These are phyloP conservation scores for Pyricularia grisea DNA, from an alignment of 2,329 filamentous ascomycete genomes.

Conservation along the genomic window DNA sequence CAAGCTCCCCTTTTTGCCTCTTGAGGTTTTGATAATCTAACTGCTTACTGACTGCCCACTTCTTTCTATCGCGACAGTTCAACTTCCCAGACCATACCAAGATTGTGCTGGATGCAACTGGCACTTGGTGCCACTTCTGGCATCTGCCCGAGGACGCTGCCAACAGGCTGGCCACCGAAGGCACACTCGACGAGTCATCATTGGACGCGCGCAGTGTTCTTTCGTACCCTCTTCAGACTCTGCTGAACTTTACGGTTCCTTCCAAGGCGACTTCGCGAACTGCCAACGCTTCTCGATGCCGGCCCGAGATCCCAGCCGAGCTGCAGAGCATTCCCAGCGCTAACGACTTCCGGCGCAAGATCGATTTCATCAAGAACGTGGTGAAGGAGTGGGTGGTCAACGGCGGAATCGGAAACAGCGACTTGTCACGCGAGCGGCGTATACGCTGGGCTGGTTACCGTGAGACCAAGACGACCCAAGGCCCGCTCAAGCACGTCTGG, in stretches of 20 bases:
- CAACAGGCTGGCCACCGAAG: slow-evolving; percentile 51
- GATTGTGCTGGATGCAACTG: slow-evolving; percentile 65
- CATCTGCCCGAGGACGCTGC: slow-evolving; percentile 65
- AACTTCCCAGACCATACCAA: slow-evolving; percentile 88
- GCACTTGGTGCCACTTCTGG: slow-evolving; percentile 70
- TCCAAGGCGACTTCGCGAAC: slow-evolving; percentile 25
- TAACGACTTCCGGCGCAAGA: slow-evolving; percentile 65
- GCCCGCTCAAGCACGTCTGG: slow-evolving; percentile 54
- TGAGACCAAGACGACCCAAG: slow-evolving; percentile 40
- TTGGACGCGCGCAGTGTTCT: slow-evolving; percentile 62
- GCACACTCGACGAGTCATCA: slow-evolving; percentile 60
- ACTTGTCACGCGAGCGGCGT: slow-evolving; percentile 43
- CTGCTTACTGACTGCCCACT: slow-evolving; percentile 13
- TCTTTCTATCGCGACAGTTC: slow-evolving; percentile 43
- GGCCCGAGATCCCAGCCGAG: slow-evolving; percentile 51
- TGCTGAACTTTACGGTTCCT: slow-evolving; percentile 55
- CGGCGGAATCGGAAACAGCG: slow-evolving; percentile 59
- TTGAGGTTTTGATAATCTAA: background rate
- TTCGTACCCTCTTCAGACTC: slow-evolving; percentile 61
- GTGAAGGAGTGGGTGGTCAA: slow-evolving; percentile 63
- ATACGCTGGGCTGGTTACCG: slow-evolving; percentile 50
- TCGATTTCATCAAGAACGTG: slow-evolving; percentile 61
- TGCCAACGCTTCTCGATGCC: slow-evolving; percentile 37
- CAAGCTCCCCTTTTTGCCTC: slow-evolving; percentile 26
- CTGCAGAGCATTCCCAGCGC: slow-evolving; percentile 57